phyloP scores from a whole-genome alignment of 2,329 filamentous ascomycete species.

The Fusarium graminum region DNA sequence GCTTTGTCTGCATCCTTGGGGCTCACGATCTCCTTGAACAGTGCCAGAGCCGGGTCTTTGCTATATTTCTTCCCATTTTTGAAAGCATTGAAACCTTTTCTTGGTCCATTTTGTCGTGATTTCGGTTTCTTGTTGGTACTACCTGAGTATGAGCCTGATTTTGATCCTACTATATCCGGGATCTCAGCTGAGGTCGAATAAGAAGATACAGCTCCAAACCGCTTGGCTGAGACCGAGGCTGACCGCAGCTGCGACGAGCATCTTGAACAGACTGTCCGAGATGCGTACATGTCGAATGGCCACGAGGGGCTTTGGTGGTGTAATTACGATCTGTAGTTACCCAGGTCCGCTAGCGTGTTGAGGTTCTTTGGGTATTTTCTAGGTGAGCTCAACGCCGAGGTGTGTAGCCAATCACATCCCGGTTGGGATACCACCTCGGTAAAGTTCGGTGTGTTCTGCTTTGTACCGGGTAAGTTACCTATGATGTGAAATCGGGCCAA shows the following conservation, averaged over 20 bases:
- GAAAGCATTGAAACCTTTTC: constrained; percentile 9
- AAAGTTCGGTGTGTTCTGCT: constrained; percentile 33
- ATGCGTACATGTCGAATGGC: constrained; percentile 51
- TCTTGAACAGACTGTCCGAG: constrained; percentile 54
- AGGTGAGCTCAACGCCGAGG: constrained; percentile 6
- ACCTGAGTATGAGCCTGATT: constrained; percentile 13
- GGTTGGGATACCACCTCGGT: constrained; percentile 25
- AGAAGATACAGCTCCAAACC: constrained; percentile 40
- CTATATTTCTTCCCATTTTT: constrained; percentile 14
- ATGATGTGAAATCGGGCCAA: too few relatives aligned
- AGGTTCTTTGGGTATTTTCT: constrained; percentile 43
- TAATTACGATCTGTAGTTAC: constrained; percentile 23
- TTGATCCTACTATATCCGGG: constrained; percentile 16
- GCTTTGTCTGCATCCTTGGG: constrained; percentile 16
- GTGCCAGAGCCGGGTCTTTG: constrained; percentile 49
- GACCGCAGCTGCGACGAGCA: constrained; percentile 51
- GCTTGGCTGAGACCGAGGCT: constrained; percentile 30
- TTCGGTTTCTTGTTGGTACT: constrained; percentile 18
- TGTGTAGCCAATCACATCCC: constrained; percentile 41
- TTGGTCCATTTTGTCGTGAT: background rate
- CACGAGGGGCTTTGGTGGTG: constrained; percentile 12
- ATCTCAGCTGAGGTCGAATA: constrained; percentile 46
- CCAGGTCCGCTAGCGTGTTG: constrained; percentile 3
- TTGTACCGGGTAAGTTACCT: background rate
- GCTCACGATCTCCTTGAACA: constrained; percentile 56